Conservation (phyloP, 1,284 basidiomycete genomes). For the Irpex rosettiformis region DNA sequence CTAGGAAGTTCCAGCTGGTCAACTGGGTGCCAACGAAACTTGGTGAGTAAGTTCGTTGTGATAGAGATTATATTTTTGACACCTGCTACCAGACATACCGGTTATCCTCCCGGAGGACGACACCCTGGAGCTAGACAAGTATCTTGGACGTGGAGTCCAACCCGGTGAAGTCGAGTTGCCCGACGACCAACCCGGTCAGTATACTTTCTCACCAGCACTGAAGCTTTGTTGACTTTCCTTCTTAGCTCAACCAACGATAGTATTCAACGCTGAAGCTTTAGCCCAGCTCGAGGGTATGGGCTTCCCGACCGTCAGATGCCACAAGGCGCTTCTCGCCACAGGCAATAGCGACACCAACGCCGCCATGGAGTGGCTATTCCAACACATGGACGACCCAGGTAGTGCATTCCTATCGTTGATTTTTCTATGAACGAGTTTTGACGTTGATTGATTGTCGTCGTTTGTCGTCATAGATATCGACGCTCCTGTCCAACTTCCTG, state of each 20-base stretch:
- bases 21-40: constrained; percentile 98
- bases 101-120: constrained; percentile 69
- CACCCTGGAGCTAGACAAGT: constrained; percentile 61
- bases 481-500: constrained; percentile 55
- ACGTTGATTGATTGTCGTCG: too few species aligned
- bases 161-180: constrained; percentile 73
- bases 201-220: constrained; percentile 31
- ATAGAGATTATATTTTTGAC: background rate
- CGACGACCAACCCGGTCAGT: constrained; percentile 43
- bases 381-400: constrained; percentile 94
- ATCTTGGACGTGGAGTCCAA: constrained; percentile 75
- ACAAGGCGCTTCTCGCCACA: constrained; percentile 88
- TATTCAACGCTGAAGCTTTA: constrained; percentile 73
- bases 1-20: constrained; percentile 93
- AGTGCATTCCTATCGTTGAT: constrained; percentile 16
- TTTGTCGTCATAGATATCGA: constrained; percentile 81
- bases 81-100: constrained; percentile 75
- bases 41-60: constrained; percentile 44
- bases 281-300: constrained; percentile 83
- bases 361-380: constrained; percentile 96
- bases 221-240: background rate
- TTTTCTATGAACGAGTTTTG: too few species aligned
- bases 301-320: constrained; percentile 78
- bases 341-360: constrained; percentile 76
- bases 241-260: constrained; percentile 37